Evolutionary conservation across 495 filamentous ascomycete species (phyloP).

Genomic region (Tuber umbilicatum): DNA sequence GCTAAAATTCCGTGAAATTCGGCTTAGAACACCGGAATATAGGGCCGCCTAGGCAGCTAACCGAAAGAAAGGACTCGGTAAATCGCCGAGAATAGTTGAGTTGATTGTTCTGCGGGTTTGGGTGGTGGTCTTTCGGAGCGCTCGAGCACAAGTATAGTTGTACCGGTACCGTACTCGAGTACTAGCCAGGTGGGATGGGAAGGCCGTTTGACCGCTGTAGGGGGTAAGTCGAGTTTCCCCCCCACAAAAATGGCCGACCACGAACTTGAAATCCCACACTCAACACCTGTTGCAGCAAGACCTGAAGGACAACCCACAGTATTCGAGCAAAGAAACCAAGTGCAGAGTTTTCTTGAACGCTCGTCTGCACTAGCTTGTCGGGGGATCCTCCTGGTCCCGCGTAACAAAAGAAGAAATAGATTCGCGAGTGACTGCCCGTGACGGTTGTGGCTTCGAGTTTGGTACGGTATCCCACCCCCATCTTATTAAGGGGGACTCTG

Average conservation of each 20-base stretch:
- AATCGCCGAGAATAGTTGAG: background rate
- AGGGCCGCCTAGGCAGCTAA: background rate
- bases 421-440: background rate
- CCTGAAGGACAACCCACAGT: background rate
- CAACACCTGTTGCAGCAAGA: background rate
- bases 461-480: background rate
- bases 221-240: background rate
- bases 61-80: background rate
- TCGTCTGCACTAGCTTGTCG: background rate
- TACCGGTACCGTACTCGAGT: background rate
- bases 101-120: background rate
- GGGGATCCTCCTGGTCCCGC: background rate
- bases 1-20: too few relatives aligned
- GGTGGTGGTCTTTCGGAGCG: background rate
- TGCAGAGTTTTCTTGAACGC: background rate
- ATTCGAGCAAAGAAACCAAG: background rate
- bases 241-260: background rate
- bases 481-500: background rate
- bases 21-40: background rate
- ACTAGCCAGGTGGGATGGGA: background rate
- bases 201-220: too few relatives aligned
- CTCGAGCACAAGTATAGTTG: background rate
- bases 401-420: background rate
- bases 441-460: background rate
- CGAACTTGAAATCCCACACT: background rate